phyloP scores from a whole-genome alignment of 805 yeast genomes.

The Suhomyces sp. region DNA sequence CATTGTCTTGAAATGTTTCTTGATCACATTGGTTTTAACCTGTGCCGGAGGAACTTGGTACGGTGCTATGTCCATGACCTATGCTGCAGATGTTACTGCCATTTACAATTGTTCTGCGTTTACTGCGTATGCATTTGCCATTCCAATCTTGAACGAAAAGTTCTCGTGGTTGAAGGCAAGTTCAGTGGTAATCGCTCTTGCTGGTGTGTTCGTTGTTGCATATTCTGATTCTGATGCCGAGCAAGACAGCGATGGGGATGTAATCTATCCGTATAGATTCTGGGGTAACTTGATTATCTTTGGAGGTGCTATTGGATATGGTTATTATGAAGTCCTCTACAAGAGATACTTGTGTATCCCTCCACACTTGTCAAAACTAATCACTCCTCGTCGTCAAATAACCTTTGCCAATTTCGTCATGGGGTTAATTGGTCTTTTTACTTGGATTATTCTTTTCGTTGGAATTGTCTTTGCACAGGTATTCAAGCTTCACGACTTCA shows the following conservation, averaged over 20 bases:
- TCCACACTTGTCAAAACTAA: constrained; percentile 40
- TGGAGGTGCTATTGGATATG: constrained; percentile 73
- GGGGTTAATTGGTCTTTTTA: constrained; percentile 61
- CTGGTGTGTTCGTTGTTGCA: constrained; percentile 78
- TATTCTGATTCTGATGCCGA: constrained; percentile 42
- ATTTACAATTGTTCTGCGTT: constrained; percentile 89
- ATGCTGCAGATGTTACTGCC: constrained; percentile 85
- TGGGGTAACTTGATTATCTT: constrained; percentile 71
- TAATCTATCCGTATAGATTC: constrained; percentile 55
- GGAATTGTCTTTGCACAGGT: constrained; percentile 51
- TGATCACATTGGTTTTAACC: constrained; percentile 59
- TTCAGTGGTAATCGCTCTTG: constrained; percentile 69
- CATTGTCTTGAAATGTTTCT: constrained; percentile 41
- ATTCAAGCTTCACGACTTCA: constrained; percentile 56
- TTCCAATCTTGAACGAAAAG: constrained; percentile 66
- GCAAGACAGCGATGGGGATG: constrained; percentile 18
- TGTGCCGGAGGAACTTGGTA: constrained; percentile 86
- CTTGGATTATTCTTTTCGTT: constrained; percentile 50
- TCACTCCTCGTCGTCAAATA: constrained; percentile 63
- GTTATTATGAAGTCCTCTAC: constrained; percentile 81
- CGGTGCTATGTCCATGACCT: constrained; percentile 74
- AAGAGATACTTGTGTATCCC: constrained; percentile 78
- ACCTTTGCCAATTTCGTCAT: constrained; percentile 79
- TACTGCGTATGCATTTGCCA: constrained; percentile 81
- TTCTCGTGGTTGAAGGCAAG: constrained; percentile 61